Conservation (phyloP, 108 stramenopile species). For the Skeletonema menzelii region DNA sequence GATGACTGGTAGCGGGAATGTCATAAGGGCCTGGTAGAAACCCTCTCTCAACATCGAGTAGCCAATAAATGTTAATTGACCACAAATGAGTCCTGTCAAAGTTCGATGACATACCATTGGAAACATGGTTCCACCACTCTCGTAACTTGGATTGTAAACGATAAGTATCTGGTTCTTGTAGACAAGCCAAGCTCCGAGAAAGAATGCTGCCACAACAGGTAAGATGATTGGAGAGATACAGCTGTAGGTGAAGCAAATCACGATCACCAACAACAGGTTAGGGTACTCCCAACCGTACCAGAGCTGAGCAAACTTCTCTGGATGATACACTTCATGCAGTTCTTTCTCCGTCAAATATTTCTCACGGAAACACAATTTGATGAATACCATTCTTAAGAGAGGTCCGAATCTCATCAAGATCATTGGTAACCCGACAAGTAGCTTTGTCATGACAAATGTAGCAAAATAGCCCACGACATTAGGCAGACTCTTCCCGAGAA, state of each 20-base stretch:
- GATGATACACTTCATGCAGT: conserved; percentile 59
- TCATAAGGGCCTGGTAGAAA: conserved; percentile 42
- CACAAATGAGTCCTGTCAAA: conserved; percentile 51
- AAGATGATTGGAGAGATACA: conserved; percentile 85
- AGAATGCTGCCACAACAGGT: conserved; percentile 79
- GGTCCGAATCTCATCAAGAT: conserved; percentile 77
- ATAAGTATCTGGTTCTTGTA: conserved; percentile 91
- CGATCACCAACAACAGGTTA: conserved; percentile 78
- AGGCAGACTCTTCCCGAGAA: conserved; percentile 76
- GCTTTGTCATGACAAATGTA: conserved; percentile 83
- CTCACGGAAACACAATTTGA: conserved; percentile 59
- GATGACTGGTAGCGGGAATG: conserved; percentile 54
- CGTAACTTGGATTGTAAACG: conserved; percentile 66
- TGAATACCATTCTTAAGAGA: conserved; percentile 57
- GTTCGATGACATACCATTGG: conserved; percentile 62
- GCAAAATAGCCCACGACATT: conserved; percentile 89
- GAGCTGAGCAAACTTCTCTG: conserved; percentile 15
- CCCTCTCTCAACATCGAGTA: conserved; percentile 48
- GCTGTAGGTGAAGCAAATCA: conserved; percentile 81
- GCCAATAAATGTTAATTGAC: conserved; percentile 54
- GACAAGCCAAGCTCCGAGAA: conserved; percentile 72
- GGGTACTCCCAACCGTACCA: conserved; percentile 89
- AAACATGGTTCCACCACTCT: conserved; percentile 68
- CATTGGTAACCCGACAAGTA: conserved; percentile 83
- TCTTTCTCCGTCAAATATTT: conserved; percentile 77